Evolutionary conservation across 2,329 filamentous ascomycete genomes (phyloP).

Genomic region (Epichloe hybrida): DNA sequence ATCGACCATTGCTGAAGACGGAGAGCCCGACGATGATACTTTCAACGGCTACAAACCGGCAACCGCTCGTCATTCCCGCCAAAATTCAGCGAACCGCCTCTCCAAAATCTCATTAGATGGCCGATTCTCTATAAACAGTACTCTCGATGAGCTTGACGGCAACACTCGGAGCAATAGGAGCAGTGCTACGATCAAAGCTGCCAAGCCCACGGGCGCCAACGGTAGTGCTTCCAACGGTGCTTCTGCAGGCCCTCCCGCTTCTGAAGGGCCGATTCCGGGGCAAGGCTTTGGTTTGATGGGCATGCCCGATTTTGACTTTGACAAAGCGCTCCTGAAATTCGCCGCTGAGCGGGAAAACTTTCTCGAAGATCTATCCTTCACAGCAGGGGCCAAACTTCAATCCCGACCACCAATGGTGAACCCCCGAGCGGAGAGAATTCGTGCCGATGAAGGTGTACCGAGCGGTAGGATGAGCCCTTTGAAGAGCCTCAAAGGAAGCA

Average conservation of each 20-base stretch:
- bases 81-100: slow-evolving; percentile 44
- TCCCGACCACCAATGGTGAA: slow-evolving; percentile 59
- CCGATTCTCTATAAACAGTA: slow-evolving; percentile 38
- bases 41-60: slow-evolving; percentile 15
- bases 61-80: slow-evolving; percentile 43
- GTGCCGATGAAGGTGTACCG: slow-evolving; percentile 50
- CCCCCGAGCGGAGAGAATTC: slow-evolving; percentile 65
- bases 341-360: slow-evolving; percentile 91
- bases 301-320: slow-evolving; percentile 72
- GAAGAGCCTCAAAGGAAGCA: slow-evolving; percentile 61
- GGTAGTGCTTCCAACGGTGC: slow-evolving; percentile 14
- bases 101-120: slow-evolving; percentile 39
- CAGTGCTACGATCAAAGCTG: slow-evolving; percentile 47
- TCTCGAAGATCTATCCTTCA: slow-evolving; percentile 80
- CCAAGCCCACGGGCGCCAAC: slow-evolving; percentile 16
- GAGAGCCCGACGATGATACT: slow-evolving; percentile 36
- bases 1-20: slow-evolving; percentile 49
- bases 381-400: slow-evolving; percentile 65
- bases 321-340: slow-evolving; percentile 85
- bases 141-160: slow-evolving; percentile 44
- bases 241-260: slow-evolving; percentile 8
- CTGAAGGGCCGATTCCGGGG: not conserved
- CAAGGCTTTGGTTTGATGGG: slow-evolving; percentile 2
- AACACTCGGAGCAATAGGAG: slow-evolving; percentile 50
- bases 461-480: slow-evolving; percentile 42